Conservation (phyloP, 345 rosid species). For the Cardamine occulta region DNA sequence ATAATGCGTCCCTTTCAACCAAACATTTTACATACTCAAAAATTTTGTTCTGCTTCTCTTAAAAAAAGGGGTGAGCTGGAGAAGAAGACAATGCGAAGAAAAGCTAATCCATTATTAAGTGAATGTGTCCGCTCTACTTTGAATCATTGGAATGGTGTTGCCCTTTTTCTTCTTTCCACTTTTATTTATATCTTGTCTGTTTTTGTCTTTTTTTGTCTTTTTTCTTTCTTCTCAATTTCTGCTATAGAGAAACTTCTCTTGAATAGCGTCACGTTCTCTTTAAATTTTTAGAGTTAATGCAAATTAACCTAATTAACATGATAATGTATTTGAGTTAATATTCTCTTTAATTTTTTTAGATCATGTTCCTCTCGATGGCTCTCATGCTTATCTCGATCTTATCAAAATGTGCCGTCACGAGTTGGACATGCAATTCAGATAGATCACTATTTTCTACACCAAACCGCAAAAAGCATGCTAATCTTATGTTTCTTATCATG, state of each 20-base stretch:
- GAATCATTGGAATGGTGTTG: background rate
- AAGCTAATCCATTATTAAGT: constrained; percentile 31
- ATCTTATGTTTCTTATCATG: background rate
- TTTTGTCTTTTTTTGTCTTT: background rate
- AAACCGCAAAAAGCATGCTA: background rate
- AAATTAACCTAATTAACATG: constrained; percentile 14
- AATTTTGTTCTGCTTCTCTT: constrained; percentile 14
- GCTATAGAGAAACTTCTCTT: background rate
- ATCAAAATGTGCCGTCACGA: background rate
- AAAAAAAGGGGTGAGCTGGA: constrained; percentile 23
- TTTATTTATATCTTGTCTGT: background rate
- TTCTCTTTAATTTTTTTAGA: too few species aligned
- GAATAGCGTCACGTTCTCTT: background rate
- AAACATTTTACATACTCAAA: background rate
- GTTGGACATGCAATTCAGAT: background rate
- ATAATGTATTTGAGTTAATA: background rate
- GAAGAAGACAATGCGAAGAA: constrained; percentile 27
- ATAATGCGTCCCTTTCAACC: constrained; percentile 14
- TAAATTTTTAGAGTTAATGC: background rate
- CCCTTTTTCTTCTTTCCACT: background rate
- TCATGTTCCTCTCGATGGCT: background rate
- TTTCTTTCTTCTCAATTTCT: background rate
- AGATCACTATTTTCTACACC: background rate
- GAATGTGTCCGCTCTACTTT: background rate
- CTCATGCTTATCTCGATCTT: background rate